Conservation (phyloP, 306 rosid genomes). For the Erythrophleum fordii region DNA sequence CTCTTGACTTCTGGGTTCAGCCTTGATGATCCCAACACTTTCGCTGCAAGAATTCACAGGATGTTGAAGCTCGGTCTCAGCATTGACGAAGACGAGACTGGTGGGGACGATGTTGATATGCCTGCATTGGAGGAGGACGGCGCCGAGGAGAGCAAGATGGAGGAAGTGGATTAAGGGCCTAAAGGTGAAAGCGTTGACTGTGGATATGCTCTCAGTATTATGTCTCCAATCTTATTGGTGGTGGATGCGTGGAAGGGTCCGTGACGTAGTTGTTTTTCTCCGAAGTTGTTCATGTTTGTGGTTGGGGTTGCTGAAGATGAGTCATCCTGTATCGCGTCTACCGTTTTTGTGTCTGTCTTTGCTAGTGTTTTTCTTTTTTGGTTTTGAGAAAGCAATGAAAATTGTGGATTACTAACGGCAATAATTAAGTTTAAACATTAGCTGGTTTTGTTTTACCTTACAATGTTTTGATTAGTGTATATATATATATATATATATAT, state of each 20-base stretch:
- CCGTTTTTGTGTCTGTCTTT: not conserved
- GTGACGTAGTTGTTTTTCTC: not conserved
- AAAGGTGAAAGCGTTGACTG: not conserved
- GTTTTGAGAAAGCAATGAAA: no score
- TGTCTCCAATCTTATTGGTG: not conserved
- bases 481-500: no score
- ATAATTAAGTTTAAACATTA: no score
- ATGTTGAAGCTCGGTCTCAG: constrained; percentile 75
- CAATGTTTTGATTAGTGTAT: no score
- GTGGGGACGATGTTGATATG: constrained; percentile 62
- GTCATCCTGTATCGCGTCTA: not conserved
- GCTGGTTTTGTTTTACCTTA: no score
- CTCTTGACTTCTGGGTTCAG: constrained; percentile 76
- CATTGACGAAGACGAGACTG: constrained; percentile 61
- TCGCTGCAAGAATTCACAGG: constrained; percentile 67
- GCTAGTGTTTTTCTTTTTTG: no score
- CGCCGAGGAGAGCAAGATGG: constrained; percentile 80
- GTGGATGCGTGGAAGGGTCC: not conserved
- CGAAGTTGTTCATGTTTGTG: no score
- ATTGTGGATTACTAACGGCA: no score
- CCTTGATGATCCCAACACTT: constrained; percentile 75
- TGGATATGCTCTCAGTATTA: not conserved
- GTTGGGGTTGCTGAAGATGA: not conserved
- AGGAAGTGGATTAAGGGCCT: constrained; percentile 62
- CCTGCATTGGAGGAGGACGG: constrained; percentile 68